Base-by-base conservation (phyloP, 345 rosid genomes). In the Lenwebbia sp. region DNA sequence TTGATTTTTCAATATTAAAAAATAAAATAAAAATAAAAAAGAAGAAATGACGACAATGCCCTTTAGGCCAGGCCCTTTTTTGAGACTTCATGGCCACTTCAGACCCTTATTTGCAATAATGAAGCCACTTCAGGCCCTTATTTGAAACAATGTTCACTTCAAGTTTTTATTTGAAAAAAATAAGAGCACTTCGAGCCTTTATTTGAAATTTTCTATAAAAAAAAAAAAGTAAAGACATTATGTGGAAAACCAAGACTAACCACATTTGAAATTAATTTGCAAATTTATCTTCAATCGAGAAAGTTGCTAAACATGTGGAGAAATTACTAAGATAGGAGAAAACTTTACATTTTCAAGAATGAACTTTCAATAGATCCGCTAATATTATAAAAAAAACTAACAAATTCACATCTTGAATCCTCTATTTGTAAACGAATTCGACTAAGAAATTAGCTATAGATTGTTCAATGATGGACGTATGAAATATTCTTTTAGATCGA, bases 371-470 rank as follows among this genome's bases (percentile, higher is more conserved):
- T 30, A 1, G 15, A 5, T 15, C 0, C 2, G 3, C 0, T 1
- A 0, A 7, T 11, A 58, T 15, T 1, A 62, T 15, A 62, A 62
- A 14, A 30, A 28, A 28, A 30, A 62, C 1, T 62, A 3, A 62
- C 0, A n/a, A 13, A 3, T 14, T 1, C 0, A 62, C 11, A 28
- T 14, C 10, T 30, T 0, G 17, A 62, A 0, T 28, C 1, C 0
- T 30, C 0, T 0, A 14, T 14, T 28, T 3, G 11, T 62, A 30
- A 62, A 7, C 7, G 3, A 15, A 30, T 30, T 1, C 2, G 7
- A 53, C 6, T 17, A 2, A 5, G 54, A 53, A 53, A 15, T 53
- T 53, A 14, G 21, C 21, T 30, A 30, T 1, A 15, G 15, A 62
- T 30, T 15, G 3, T 62, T 3, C 41, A 30, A 62, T 0, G 41